Evolutionary conservation across 331 rosid genomes (phyloP).

Genomic region (Ulmus americana): DNA sequence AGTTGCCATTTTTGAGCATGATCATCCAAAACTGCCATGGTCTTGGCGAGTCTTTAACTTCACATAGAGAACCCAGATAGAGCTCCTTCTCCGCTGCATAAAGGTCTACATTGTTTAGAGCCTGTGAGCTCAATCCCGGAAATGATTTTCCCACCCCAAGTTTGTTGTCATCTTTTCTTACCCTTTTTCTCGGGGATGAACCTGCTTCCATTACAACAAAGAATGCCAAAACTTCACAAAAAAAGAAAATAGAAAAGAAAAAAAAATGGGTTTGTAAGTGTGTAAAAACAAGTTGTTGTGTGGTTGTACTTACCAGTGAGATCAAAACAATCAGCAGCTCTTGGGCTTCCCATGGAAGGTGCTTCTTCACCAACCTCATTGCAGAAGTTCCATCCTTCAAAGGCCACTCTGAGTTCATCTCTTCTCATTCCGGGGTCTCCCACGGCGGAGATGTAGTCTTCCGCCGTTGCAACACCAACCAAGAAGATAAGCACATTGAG

Average conservation of each 20-base stretch:
- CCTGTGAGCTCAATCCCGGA: conserved; percentile 28
- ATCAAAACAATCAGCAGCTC: conserved; percentile 84
- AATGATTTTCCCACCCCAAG: conserved; percentile 58
- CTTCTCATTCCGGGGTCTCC: conserved; percentile 87
- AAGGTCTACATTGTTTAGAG: conserved; percentile 39
- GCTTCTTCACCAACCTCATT: conserved; percentile 80
- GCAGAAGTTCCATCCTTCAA: conserved; percentile 92
- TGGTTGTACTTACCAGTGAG: conserved; percentile 36
- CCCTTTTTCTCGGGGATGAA: conserved; percentile 35
- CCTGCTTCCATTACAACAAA: conserved; percentile 31
- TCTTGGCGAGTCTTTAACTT: conserved; percentile 46
- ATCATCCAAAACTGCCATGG: conserved; percentile 95
- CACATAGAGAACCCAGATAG: conserved; percentile 57
- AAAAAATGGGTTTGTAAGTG: no score
- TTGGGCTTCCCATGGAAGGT: conserved; percentile 70
- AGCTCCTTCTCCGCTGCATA: conserved; percentile 64
- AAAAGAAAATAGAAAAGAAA: no score
- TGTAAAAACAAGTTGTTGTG: not conserved
- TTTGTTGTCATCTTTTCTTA: conserved; percentile 43
- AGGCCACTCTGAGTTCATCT: conserved; percentile 63
- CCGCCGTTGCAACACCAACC: conserved; percentile 15
- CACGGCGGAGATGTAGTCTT: conserved; percentile 42
- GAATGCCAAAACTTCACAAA: not conserved
- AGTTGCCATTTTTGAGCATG: conserved; percentile 83
- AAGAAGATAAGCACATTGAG: conserved; percentile 25